These are phyloP conservation scores for Globisporangium perplexum DNA, from an alignment of 352 stramenopile genomes.

Conservation along the genomic window DNA sequence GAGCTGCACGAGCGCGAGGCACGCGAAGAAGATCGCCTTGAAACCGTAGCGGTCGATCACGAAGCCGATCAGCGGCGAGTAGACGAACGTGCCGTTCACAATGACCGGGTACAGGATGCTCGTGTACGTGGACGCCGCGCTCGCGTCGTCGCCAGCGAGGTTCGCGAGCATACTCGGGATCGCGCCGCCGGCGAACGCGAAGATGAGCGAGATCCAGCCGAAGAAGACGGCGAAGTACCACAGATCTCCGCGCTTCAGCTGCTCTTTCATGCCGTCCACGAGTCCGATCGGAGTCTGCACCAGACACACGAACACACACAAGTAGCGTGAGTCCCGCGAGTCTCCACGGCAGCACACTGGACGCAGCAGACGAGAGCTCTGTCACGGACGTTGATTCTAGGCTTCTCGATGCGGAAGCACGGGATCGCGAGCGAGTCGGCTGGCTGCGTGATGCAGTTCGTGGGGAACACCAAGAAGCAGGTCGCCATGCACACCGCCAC, in stretches of 20 bases:
- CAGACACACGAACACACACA: not conserved
- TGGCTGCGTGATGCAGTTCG: conserved; percentile 54
- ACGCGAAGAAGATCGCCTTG: conserved; percentile 64
- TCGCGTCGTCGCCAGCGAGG: conserved; percentile 23
- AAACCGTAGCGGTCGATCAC: conserved; percentile 78
- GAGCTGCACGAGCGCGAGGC: conserved; percentile 55
- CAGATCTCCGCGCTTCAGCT: conserved; percentile 51
- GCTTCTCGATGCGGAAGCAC: conserved; percentile 44
- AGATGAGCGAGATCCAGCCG: conserved; percentile 78
- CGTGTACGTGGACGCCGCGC: conserved; percentile 40
- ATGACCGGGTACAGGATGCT: conserved; percentile 70
- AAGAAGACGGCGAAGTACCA: conserved; percentile 80
- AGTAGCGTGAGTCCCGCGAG: not conserved
- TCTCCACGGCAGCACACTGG: not conserved
- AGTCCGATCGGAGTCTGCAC: conserved; percentile 50
- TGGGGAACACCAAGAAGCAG: conserved; percentile 65
- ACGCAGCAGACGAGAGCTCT: not conserved
- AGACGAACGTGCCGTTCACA: conserved; percentile 79
- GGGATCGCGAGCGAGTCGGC: conserved; percentile 42
- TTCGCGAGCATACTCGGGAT: conserved; percentile 61
- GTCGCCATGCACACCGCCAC: conserved; percentile 36
- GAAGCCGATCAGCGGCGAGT: conserved; percentile 66
- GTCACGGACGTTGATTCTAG: conserved; percentile 37
- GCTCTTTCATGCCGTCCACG: conserved; percentile 44
- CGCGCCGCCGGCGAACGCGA: conserved; percentile 68